A percentile compares a stretch with the other conserved stretches of the same genome.
phyloP scores from a whole-genome alignment of 768 basidiomycete genomes.

The Pulveroboletus sp. region DNA sequence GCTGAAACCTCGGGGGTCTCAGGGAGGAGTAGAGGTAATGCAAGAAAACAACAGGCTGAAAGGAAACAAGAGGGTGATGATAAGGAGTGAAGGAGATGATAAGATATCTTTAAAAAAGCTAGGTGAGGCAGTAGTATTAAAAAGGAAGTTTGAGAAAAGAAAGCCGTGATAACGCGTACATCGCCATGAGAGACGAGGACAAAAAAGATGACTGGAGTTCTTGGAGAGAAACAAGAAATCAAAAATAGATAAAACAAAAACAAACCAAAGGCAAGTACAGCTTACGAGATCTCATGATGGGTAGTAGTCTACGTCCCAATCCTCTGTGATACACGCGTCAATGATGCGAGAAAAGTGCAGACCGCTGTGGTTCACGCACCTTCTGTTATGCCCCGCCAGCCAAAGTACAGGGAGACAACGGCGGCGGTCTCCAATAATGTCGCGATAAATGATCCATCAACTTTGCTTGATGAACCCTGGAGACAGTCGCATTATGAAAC shows the following conservation, averaged over 20 bases:
- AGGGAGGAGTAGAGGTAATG: slow-evolving; percentile 2
- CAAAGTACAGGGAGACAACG: slow-evolving; percentile 63
- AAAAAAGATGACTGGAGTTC: slow-evolving; percentile 8
- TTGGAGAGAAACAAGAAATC: slow-evolving; percentile 1
- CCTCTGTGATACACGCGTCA: slow-evolving; percentile 29
- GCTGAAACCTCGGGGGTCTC: neutral
- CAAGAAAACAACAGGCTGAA: neutral
- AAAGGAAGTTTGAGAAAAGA: neutral
- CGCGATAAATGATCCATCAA: slow-evolving; percentile 86
- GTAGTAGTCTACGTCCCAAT: slow-evolving; percentile 52
- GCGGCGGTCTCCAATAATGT: slow-evolving; percentile 78
- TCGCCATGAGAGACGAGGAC: slow-evolving; percentile 3
- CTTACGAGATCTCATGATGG: slow-evolving; percentile 27
- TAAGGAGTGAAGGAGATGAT: neutral
- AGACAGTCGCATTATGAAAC: slow-evolving; percentile 10
- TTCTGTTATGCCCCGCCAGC: slow-evolving; percentile 90
- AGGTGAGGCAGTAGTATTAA: neutral
- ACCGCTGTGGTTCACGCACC: slow-evolving; percentile 40
- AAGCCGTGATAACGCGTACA: slow-evolving; percentile 1
- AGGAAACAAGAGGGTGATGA: neutral
- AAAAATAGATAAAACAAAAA: slow-evolving; percentile 2
- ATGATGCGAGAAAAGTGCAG: neutral
- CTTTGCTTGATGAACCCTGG: slow-evolving; percentile 57
- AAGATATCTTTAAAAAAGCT: neutral
- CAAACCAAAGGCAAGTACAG: slow-evolving; percentile 2